Percentiles rank a stretch among this genome's conserved stretches.
Evolutionary conservation across 1,284 basidiomycete genomes (phyloP).

Genomic region (Rhizopogon parksii): DNA sequence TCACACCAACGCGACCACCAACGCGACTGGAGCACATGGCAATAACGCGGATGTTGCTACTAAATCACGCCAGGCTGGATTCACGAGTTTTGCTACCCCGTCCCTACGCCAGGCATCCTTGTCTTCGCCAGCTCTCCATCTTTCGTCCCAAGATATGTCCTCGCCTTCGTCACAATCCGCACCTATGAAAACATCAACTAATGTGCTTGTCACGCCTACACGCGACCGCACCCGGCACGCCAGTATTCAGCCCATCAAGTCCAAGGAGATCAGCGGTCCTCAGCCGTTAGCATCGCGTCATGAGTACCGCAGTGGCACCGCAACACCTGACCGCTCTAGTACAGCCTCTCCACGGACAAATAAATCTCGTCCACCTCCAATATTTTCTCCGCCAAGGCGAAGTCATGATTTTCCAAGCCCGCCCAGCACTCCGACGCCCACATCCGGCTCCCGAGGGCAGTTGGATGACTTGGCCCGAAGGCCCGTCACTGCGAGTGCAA

Average conservation of each 20-base stretch:
- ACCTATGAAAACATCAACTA: slow-evolving; percentile 39
- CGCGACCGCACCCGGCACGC: slow-evolving; percentile 36
- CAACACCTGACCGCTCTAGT: slow-evolving; percentile 19
- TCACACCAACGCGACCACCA: slow-evolving; percentile 26
- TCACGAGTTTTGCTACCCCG: slow-evolving; percentile 53
- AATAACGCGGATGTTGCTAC: slow-evolving; percentile 30
- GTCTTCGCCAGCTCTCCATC: slow-evolving; percentile 63
- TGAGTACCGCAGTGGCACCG: slow-evolving; percentile 16
- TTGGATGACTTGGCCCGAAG: slow-evolving; percentile 31
- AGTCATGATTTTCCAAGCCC: slow-evolving; percentile 37
- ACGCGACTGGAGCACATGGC: slow-evolving; percentile 10
- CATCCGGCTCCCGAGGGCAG: slow-evolving; percentile 36
- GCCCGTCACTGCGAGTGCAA: slow-evolving; percentile 34
- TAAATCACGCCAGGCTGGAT: slow-evolving; percentile 42
- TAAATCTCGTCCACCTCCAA: slow-evolving; percentile 33
- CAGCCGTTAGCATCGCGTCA: slow-evolving; percentile 33
- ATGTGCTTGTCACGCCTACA: slow-evolving; percentile 36
- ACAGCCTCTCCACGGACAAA: slow-evolving; percentile 19
- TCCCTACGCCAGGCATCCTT: slow-evolving; percentile 61
- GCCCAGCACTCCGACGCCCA: slow-evolving; percentile 43
- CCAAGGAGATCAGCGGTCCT: slow-evolving; percentile 38
- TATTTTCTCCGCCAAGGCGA: slow-evolving; percentile 26
- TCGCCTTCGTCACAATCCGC: slow-evolving; percentile 47
- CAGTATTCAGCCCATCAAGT: slow-evolving; percentile 31
- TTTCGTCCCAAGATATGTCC: slow-evolving; percentile 46